Percentiles rank a stretch among this genome's conserved stretches.
These are phyloP conservation scores for Fusarium sp. DNA, from an alignment of 2,329 filamentous ascomycete species.

Conservation along the genomic window DNA sequence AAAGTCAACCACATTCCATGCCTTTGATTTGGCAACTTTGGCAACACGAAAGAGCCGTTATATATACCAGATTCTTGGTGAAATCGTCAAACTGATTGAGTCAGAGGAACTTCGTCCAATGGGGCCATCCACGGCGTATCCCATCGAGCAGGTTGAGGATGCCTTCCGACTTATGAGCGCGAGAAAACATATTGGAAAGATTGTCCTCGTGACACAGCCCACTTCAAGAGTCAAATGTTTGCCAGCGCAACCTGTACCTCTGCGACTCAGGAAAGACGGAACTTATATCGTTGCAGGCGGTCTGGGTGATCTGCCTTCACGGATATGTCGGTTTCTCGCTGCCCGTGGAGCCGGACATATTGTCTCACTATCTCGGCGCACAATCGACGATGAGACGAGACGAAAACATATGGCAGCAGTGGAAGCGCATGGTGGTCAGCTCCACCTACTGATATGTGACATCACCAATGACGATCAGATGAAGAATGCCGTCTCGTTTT, in stretches of 20 bases:
- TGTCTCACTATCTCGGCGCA: neutral
- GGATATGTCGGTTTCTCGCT: constrained; percentile 2
- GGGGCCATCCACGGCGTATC: neutral
- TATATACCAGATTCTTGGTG: neutral
- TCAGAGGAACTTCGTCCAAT: neutral
- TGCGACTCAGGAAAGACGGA: neutral
- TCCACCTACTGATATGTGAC: neutral
- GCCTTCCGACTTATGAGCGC: neutral
- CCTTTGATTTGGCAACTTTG: neutral
- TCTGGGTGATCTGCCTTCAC: neutral
- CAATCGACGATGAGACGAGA: constrained; percentile 1
- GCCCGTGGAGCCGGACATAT: constrained; percentile 8
- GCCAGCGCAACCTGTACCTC: neutral
- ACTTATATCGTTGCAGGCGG: constrained; percentile 1
- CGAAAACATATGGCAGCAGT: neutral
- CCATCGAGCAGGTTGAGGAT: neutral
- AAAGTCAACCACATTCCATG: neutral
- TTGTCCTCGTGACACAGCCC: neutral
- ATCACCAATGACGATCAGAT: neutral
- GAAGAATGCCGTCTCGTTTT: neutral
- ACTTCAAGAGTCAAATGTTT: neutral
- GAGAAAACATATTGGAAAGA: constrained; percentile 1
- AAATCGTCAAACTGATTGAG: neutral
- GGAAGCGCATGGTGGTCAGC: neutral
- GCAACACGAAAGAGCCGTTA: neutral